Conservation (phyloP, 2,329 filamentous ascomycete species). For the Ceratocystis lukuohia region DNA sequence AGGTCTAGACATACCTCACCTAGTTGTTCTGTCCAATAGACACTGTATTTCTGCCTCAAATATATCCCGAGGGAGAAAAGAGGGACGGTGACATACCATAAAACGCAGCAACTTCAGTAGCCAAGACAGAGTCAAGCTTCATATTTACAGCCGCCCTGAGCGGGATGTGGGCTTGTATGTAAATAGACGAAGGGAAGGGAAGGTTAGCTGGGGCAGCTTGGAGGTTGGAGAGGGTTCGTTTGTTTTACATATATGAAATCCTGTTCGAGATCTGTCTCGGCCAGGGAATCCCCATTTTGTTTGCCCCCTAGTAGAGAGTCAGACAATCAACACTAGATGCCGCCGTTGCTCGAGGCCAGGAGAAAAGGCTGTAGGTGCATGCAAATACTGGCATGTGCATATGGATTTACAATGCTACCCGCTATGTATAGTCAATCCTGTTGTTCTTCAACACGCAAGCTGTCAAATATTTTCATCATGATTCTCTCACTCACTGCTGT, state of each 20-base stretch:
- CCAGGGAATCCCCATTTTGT: neutral
- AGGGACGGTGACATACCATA: no score
- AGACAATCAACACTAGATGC: no score
- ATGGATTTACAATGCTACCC: neutral
- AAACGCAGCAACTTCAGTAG: no score
- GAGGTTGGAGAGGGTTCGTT: neutral
- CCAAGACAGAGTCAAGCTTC: no score
- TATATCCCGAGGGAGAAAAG: no score
- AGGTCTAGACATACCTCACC: no score
- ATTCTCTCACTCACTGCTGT: neutral
- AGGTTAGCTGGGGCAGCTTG: neutral
- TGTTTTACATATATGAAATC: slow-evolving; percentile 2
- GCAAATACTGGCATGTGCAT: neutral
- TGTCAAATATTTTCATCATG: neutral
- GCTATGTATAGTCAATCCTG: neutral
- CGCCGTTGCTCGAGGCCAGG: no score
- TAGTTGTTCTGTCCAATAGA: no score
- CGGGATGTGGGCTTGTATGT: neutral
- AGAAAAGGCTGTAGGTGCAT: no score
- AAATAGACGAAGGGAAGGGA: neutral
- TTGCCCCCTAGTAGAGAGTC: neutral
- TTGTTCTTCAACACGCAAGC: neutral
- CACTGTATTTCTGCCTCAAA: no score
- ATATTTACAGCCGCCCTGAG: neutral
- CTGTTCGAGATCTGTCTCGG: slow-evolving; percentile 6